phyloP scores from a whole-genome alignment of 305 asterid species.

The Fraxinus angustifolia region DNA sequence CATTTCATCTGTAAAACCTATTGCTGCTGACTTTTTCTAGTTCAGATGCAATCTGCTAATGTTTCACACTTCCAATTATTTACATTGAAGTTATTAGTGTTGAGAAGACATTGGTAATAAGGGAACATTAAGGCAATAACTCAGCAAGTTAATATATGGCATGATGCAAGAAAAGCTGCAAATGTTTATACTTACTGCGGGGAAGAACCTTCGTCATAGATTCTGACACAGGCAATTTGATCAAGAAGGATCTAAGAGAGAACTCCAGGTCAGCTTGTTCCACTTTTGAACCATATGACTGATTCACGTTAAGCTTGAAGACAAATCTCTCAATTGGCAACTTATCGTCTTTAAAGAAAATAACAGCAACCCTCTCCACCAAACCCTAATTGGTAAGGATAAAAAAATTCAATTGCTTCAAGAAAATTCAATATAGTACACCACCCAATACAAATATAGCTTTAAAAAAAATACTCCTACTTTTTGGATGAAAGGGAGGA shows the following conservation, averaged over 20 bases:
- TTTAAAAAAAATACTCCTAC: constrained; percentile 26
- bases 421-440: not conserved
- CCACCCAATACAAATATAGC: not conserved
- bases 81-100: not conserved
- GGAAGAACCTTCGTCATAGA: constrained; percentile 65
- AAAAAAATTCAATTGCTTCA: constrained; percentile 17
- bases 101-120: not conserved
- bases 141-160: not conserved
- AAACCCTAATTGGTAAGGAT: constrained; percentile 45
- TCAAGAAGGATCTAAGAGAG: constrained; percentile 77
- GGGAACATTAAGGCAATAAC: not conserved
- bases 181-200: constrained; percentile 37
- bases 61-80: not conserved
- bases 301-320: constrained; percentile 71
- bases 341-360: constrained; percentile 50
- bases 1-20: not conserved
- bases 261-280: constrained; percentile 67
- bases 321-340: constrained; percentile 82
- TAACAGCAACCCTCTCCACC: constrained; percentile 84
- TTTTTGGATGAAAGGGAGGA: constrained; percentile 71
- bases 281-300: constrained; percentile 53
- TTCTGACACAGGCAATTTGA: constrained; percentile 75
- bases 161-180: constrained; percentile 13
- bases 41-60: not conserved
- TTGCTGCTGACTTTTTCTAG: not conserved